Percentiles rank a stretch among this genome's conserved stretches.
phyloP scores from a whole-genome alignment of 73 alveolate species.

The Paramecium bursaria region DNA sequence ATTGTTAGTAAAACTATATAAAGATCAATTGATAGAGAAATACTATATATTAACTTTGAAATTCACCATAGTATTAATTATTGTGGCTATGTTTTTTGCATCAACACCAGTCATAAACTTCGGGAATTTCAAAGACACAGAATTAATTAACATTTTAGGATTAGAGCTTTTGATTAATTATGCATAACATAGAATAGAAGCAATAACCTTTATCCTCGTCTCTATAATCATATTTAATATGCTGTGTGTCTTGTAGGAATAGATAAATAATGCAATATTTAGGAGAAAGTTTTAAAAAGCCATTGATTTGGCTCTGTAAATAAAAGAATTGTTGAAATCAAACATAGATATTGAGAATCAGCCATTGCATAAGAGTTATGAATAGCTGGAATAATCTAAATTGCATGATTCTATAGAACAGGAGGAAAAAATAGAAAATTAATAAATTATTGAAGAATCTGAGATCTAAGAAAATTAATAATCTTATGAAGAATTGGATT shows the following conservation, averaged over 20 bases:
- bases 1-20: constrained; percentile 5
- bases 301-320: too few species aligned
- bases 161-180: neutral
- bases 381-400: too few species aligned
- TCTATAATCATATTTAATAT: constrained; percentile 22
- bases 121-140: neutral
- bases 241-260: neutral
- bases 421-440: too few species aligned
- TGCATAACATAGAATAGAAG: neutral
- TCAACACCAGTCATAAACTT: constrained; percentile 29
- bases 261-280: neutral
- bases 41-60: neutral
- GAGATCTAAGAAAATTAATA: neutral
- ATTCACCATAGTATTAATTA: neutral
- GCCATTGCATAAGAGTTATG: too few species aligned
- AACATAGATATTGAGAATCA: too few species aligned
- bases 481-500: neutral
- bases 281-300: neutral
- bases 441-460: too few species aligned
- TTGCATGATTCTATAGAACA: too few species aligned
- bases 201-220: constrained; percentile 15
- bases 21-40: constrained; percentile 22
- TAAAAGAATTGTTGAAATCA: too few species aligned
- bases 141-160: constrained; percentile 4
- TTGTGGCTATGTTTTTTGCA: constrained; percentile 39